Conservation (phyloP, 2,329 filamentous ascomycete genomes). For the Aspergillus sp. region DNA sequence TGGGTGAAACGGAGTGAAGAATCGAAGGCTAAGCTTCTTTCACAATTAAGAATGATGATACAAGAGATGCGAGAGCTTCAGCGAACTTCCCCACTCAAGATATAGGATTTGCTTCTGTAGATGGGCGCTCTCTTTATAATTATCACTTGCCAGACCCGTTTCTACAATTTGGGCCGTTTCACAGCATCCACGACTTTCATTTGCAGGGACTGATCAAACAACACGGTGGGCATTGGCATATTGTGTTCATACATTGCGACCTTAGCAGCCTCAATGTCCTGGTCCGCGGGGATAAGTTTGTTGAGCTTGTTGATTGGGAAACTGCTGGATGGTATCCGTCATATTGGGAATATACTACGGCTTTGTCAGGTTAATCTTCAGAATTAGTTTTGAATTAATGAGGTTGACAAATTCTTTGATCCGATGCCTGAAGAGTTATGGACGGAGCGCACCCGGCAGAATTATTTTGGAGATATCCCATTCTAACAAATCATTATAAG, state of each 20-base stretch:
- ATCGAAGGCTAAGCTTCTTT: conserved; percentile 30
- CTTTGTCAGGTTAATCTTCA: conserved; percentile 35
- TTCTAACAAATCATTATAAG: neutral
- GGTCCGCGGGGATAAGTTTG: conserved; percentile 32
- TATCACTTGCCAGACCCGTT: conserved; percentile 18
- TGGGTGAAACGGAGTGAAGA: conserved; percentile 27
- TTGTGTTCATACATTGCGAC: conserved; percentile 48
- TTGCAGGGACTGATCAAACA: conserved; percentile 27
- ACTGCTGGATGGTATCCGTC: conserved; percentile 26
- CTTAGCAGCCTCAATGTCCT: conserved; percentile 36
- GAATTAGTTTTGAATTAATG: conserved; percentile 32
- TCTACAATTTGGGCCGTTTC: conserved; percentile 26
- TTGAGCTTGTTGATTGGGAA: conserved; percentile 31
- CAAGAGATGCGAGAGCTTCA: conserved; percentile 24
- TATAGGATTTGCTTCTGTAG: conserved; percentile 23
- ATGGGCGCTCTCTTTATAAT: conserved; percentile 28
- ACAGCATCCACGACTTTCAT: conserved; percentile 31
- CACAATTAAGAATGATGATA: conserved; percentile 23
- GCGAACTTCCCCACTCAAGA: conserved; percentile 12
- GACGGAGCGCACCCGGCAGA: conserved; percentile 35
- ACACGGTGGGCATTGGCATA: conserved; percentile 23
- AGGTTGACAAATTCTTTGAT: conserved; percentile 37
- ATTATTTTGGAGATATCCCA: conserved; percentile 23
- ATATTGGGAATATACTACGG: conserved; percentile 30
- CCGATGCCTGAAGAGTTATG: conserved; percentile 30